Evolutionary conservation across 2,329 filamentous ascomycete species (phyloP).

Genomic region (Diaporthe humulicola): DNA sequence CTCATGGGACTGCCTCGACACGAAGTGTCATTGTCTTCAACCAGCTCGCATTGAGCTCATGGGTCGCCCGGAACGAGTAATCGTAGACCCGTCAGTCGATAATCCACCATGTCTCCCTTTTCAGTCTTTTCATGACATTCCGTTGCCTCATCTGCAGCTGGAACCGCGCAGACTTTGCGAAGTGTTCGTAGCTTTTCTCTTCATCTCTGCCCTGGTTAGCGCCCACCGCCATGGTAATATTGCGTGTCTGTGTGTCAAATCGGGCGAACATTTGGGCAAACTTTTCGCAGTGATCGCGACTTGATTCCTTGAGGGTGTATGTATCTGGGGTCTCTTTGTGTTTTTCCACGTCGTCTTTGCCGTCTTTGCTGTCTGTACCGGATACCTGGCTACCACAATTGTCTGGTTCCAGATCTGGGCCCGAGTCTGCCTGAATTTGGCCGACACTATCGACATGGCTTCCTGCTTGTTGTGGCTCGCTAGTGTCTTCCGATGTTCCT

Average conservation of each 20-base stretch:
- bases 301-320: neutral
- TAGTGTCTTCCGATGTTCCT: neutral
- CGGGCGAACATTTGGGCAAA: neutral
- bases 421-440: neutral
- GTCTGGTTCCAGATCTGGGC: neutral
- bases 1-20: neutral
- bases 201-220: neutral
- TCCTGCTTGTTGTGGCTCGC: too few relatives aligned
- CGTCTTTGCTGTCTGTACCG: neutral
- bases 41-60: neutral
- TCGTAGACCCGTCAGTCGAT: neutral
- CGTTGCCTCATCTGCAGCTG: conserved; percentile 1
- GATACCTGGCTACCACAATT: neutral
- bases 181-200: neutral
- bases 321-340: neutral
- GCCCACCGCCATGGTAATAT: neutral
- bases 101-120: conserved; percentile 12
- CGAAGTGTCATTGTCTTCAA: neutral
- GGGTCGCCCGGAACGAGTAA: neutral
- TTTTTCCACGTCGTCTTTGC: neutral
- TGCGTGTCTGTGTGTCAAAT: neutral
- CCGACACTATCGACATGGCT: neutral
- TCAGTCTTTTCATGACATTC: neutral
- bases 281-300: neutral
- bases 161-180: neutral